These are phyloP conservation scores for Phytopythium aichiense DNA, from an alignment of 352 stramenopile genomes.

Conservation along the genomic window DNA sequence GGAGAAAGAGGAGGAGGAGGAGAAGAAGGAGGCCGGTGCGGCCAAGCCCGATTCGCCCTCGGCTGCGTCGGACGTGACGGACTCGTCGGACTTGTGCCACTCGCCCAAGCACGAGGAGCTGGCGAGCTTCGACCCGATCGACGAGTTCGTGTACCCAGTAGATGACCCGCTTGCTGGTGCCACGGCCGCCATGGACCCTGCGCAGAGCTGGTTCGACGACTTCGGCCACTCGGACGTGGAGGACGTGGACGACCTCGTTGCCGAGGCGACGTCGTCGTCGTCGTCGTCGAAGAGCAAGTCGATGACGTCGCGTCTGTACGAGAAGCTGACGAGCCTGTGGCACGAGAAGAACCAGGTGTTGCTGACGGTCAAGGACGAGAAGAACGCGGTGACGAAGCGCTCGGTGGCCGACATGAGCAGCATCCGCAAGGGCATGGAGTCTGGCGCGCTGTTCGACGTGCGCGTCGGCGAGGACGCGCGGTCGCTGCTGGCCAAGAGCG, in stretches of 20 bases:
- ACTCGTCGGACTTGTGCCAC: slow-evolving; percentile 49
- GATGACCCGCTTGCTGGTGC: slow-evolving; percentile 65
- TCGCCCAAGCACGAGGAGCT: slow-evolving; percentile 39
- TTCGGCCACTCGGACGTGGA: slow-evolving; percentile 57
- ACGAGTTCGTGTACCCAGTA: slow-evolving; percentile 82
- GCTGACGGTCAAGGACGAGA: slow-evolving; percentile 62
- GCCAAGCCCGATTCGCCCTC: slow-evolving; percentile 40
- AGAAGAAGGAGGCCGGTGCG: slow-evolving; percentile 8
- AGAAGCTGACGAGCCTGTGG: slow-evolving; percentile 78
- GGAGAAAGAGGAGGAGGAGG: slow-evolving; percentile 14
- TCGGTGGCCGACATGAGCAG: slow-evolving; percentile 80
- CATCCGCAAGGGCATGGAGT: slow-evolving; percentile 65
- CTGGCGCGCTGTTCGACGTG: slow-evolving; percentile 60
- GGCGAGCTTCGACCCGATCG: slow-evolving; percentile 59
- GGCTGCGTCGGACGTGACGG: slow-evolving; percentile 67
- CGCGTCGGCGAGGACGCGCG: slow-evolving; percentile 8
- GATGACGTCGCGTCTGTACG: slow-evolving; percentile 65
- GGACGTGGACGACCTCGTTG: slow-evolving; percentile 31
- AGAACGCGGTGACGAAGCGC: slow-evolving; percentile 66
- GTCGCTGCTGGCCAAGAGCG: slow-evolving; percentile 30
- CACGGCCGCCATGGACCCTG: slow-evolving; percentile 30
- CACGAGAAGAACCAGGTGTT: slow-evolving; percentile 85
- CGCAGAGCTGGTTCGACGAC: slow-evolving; percentile 62
- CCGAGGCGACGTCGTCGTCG: slow-evolving; percentile 12
- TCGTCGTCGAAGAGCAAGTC: slow-evolving; percentile 37